phyloP scores from a whole-genome alignment of 768 basidiomycete genomes.

The Nevesoporus exiguus region DNA sequence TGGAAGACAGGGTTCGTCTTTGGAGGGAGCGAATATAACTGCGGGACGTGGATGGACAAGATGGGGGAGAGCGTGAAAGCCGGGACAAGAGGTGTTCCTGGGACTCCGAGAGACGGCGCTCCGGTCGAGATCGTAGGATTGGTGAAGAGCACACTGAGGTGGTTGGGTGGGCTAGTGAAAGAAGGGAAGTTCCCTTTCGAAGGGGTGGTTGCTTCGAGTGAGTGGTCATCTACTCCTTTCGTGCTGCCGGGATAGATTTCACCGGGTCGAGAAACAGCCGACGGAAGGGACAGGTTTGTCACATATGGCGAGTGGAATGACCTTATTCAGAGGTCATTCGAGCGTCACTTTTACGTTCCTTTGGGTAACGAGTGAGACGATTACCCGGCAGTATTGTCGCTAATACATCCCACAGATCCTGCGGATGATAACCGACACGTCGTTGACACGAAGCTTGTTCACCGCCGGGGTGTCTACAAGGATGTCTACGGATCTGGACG shows the following conservation, averaged over 20 bases:
- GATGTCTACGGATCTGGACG: constrained; percentile 90
- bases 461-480: constrained; percentile 96
- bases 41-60: constrained; percentile 98
- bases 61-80: constrained; percentile 94
- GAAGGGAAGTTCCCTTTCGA: constrained; percentile 81
- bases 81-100: constrained; percentile 93
- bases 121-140: constrained; percentile 95
- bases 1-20: constrained; percentile 90
- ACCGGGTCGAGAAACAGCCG: constrained; percentile 44
- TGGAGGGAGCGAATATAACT: constrained; percentile 84
- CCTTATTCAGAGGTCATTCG: constrained; percentile 83
- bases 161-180: constrained; percentile 69
- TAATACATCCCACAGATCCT: constrained; percentile 47
- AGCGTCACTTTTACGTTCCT: constrained; percentile 89
- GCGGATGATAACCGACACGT: constrained; percentile 67
- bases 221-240: constrained; percentile 28
- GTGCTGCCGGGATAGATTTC: neutral
- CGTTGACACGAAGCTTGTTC: constrained; percentile 66
- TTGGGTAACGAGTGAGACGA: constrained; percentile 41
- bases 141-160: constrained; percentile 87
- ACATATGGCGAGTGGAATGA: constrained; percentile 90
- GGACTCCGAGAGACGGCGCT: constrained; percentile 92
- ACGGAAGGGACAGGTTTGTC: constrained; percentile 63
- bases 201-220: constrained; percentile 79
- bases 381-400: neutral